Evolutionary conservation across 2,329 filamentous ascomycete species (phyloP).

Genomic region (Venturia asperata): DNA sequence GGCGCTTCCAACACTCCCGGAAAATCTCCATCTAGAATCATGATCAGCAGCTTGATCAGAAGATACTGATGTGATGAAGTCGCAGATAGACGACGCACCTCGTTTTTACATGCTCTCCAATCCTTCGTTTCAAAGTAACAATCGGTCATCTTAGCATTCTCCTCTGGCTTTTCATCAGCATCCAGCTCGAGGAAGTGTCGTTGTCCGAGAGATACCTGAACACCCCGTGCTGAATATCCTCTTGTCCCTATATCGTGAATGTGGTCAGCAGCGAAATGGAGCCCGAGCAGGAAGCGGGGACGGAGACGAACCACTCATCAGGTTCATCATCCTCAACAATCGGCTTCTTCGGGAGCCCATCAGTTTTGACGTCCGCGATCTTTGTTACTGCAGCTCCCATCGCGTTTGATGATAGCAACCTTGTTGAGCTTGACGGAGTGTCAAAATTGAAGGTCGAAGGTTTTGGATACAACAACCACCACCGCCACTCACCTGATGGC

Average conservation of each 20-base stretch:
- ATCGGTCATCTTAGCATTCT: constrained; percentile 85
- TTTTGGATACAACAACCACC: not conserved
- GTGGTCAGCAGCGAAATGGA: constrained; percentile 13
- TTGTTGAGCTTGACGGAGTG: not conserved
- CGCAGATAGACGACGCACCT: constrained; percentile 54
- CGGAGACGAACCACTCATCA: constrained; percentile 74
- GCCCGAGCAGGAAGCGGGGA: constrained; percentile 15
- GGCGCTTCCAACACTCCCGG: constrained; percentile 81
- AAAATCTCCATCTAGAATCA: constrained; percentile 74
- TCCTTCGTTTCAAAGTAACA: constrained; percentile 96
- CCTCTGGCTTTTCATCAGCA: constrained; percentile 47
- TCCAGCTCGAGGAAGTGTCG: not conserved
- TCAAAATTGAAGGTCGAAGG: not conserved
- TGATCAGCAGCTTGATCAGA: constrained; percentile 21
- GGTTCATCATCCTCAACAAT: constrained; percentile 71
- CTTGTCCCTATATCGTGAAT: constrained; percentile 66
- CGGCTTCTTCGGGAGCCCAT: constrained; percentile 31
- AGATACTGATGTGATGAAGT: constrained; percentile 9
- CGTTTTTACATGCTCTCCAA: constrained; percentile 80
- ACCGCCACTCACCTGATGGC: constrained; percentile 44
- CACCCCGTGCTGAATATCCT: constrained; percentile 96
- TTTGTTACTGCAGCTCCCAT: constrained; percentile 9
- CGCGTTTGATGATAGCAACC: not conserved
- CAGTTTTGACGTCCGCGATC: constrained; percentile 23
- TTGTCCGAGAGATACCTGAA: constrained; percentile 53